A percentile compares a stretch with the other conserved stretches of the same genome.
phyloP scores from a whole-genome alignment of 179 eudicot species.

The Actinidia arguta region DNA sequence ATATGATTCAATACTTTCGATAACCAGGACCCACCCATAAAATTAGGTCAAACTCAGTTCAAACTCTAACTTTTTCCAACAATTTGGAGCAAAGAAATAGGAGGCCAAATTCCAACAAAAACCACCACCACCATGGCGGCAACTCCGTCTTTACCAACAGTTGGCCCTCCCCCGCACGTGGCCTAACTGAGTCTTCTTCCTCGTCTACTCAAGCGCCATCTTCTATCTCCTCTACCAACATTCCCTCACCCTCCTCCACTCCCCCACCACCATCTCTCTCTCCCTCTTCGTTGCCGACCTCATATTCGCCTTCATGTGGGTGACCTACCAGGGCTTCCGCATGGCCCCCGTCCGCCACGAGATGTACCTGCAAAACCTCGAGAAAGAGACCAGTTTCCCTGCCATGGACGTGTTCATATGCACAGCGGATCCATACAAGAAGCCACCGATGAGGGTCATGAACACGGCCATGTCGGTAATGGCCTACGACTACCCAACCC shows the following conservation, averaged over 20 bases:
- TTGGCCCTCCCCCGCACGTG: constrained; percentile 37
- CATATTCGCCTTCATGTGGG: constrained; percentile 62
- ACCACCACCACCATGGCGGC: background rate
- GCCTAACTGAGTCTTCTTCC: constrained; percentile 57
- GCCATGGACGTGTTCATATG: constrained; percentile 76
- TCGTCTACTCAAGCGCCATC: constrained; percentile 49
- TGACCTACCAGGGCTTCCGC: constrained; percentile 57
- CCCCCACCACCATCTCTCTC: constrained; percentile 25
- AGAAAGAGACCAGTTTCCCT: constrained; percentile 32
- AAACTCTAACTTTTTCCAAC: no score
- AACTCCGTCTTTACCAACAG: constrained; percentile 47
- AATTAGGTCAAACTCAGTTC: no score
- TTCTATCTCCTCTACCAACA: constrained; percentile 57
- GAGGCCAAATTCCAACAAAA: background rate
- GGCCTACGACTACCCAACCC: constrained; percentile 81
- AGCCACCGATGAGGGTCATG: constrained; percentile 80
- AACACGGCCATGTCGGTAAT: constrained; percentile 86
- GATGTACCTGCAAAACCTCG: constrained; percentile 50
- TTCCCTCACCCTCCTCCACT: constrained; percentile 25
- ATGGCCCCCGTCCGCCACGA: constrained; percentile 53
- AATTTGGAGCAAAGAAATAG: background rate
- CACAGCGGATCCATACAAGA: constrained; percentile 85
- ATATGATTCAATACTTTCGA: no score
- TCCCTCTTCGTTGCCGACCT: constrained; percentile 35
- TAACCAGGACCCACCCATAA: no score